phyloP scores from a whole-genome alignment of 371 early-diverging fungal species.

The Mucor indicus region DNA sequence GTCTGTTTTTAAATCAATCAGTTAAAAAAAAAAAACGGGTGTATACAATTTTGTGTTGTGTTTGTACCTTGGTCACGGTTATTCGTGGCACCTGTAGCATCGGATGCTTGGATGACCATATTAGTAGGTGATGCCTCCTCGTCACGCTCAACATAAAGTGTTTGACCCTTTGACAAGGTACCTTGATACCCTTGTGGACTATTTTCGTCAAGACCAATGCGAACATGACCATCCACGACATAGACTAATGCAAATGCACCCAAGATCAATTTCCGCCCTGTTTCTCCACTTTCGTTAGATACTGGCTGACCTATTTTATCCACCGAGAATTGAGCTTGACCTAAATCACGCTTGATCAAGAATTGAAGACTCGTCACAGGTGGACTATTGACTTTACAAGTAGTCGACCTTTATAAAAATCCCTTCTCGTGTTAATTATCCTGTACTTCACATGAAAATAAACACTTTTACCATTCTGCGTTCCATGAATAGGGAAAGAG shows the following conservation, averaged over 20 bases:
- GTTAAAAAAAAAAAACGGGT: too few species aligned
- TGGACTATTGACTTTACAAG: conserved; percentile 47
- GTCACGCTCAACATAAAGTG: conserved; percentile 59
- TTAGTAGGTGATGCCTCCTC: conserved; percentile 63
- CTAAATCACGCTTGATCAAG: conserved; percentile 48
- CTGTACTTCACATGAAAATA: too few species aligned
- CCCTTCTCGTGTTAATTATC: too few species aligned
- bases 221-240: conserved; percentile 58
- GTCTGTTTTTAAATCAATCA: conserved; percentile 12
- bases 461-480: conserved; percentile 51
- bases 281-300: conserved; percentile 38
- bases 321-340: conserved; percentile 37
- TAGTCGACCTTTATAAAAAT: conserved; percentile 22
- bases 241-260: conserved; percentile 58
- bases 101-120: conserved; percentile 41
- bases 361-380: conserved; percentile 57
- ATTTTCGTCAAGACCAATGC: conserved; percentile 49
- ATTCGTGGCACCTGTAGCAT: conserved; percentile 26
- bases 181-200: conserved; percentile 15
- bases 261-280: conserved; percentile 50
- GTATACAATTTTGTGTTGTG: not conserved
- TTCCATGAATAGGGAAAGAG: conserved; percentile 63
- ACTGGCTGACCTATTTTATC: conserved; percentile 42
- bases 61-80: conserved; percentile 27
- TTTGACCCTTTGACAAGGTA: conserved; percentile 43